Evolutionary conservation across 495 filamentous ascomycete genomes (phyloP).

Genomic region (Xylaria venustula): DNA sequence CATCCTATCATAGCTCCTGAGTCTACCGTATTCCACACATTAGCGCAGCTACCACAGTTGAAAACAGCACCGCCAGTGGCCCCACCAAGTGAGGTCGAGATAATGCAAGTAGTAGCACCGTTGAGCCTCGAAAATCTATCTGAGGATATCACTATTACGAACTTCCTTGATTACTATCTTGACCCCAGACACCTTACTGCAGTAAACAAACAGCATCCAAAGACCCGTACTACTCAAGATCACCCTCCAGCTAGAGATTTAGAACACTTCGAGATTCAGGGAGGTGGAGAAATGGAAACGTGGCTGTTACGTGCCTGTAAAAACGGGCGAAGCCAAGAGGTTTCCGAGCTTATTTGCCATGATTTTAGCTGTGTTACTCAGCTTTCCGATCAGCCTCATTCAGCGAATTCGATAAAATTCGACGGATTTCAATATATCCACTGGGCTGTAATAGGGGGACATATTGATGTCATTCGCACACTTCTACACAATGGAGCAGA

Average conservation of each 20-base stretch:
- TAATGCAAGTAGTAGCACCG: too few relatives aligned
- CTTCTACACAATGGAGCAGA: slow-evolving; percentile 18
- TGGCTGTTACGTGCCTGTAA: neutral
- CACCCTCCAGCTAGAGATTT: neutral
- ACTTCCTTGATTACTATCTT: neutral
- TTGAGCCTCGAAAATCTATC: neutral
- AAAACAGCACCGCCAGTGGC: too few relatives aligned
- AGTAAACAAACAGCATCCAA: neutral
- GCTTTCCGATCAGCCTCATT: neutral
- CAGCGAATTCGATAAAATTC: neutral
- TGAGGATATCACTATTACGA: neutral
- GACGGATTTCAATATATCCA: slow-evolving; percentile 15
- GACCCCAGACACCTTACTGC: neutral
- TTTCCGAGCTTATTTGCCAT: neutral
- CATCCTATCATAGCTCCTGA: too few relatives aligned
- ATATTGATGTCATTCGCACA: slow-evolving; percentile 1
- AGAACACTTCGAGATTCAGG: neutral
- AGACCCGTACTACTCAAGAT: neutral
- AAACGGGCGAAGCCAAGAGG: neutral
- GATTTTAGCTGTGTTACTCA: neutral
- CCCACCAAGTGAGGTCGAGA: neutral
- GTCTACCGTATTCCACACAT: too few relatives aligned
- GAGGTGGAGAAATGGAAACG: neutral
- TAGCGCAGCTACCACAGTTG: too few relatives aligned
- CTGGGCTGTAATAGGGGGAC: slow-evolving; percentile 17